A percentile compares a stretch with the other conserved stretches of the same genome.
These are phyloP conservation scores for Aspergillus tanneri DNA, from an alignment of 2,329 filamentous ascomycete genomes.

Conservation along the genomic window DNA sequence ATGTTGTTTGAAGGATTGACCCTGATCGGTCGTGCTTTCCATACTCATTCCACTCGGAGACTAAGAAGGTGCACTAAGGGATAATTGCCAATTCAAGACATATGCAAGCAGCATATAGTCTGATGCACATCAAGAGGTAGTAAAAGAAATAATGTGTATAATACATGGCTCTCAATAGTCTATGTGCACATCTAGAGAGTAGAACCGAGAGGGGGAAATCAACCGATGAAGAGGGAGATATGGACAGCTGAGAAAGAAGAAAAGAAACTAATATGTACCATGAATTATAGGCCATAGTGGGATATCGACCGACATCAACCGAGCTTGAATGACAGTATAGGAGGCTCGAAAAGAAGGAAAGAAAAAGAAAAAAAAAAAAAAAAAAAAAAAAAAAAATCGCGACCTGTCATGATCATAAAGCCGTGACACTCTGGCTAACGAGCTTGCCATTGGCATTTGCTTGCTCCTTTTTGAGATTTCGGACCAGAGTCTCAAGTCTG, in stretches of 20 bases:
- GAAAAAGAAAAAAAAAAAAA: slow-evolving; percentile 15
- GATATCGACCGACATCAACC: slow-evolving; percentile 10
- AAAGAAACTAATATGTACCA: slow-evolving; percentile 20
- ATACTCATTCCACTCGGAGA: not conserved
- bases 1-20: not conserved
- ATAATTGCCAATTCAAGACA: too few species aligned
- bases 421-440: slow-evolving; percentile 34
- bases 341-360: slow-evolving; percentile 10
- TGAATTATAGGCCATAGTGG: slow-evolving; percentile 15
- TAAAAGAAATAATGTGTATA: slow-evolving; percentile 2
- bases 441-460: slow-evolving; percentile 33
- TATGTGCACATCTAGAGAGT: slow-evolving; percentile 16
- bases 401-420: slow-evolving; percentile 35
- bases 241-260: slow-evolving; percentile 7
- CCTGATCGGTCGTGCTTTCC: slow-evolving; percentile 2
- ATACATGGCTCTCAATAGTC: slow-evolving; percentile 9
- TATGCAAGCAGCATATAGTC: too few species aligned
- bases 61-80: not conserved
- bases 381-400: slow-evolving; percentile 15
- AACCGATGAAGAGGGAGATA: not conserved
- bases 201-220: slow-evolving; percentile 7
- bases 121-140: not conserved
- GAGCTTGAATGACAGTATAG: slow-evolving; percentile 1
- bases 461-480: slow-evolving; percentile 48
- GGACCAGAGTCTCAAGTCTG: slow-evolving; percentile 63